Evolutionary conservation across 2,329 filamentous ascomycete genomes (phyloP), one percentile per base, ranked within the genome.

Genomic region (Allantophomopsis lycopodina): DNA sequence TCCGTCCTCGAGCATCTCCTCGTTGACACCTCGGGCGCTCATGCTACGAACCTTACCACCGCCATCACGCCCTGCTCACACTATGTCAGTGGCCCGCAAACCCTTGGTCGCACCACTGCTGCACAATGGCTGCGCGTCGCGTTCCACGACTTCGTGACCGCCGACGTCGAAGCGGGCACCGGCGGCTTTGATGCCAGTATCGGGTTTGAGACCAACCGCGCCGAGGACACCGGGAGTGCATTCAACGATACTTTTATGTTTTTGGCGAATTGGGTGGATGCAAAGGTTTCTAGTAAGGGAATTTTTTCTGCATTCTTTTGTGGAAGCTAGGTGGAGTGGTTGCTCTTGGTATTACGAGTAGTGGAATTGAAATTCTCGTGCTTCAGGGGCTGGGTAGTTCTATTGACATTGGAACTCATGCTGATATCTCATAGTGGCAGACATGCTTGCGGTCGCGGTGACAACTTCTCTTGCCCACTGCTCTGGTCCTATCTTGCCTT

Each of bases 41-140:
- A 36, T 13, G 11, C 14, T 13, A 14, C 34, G 11, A 18, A 12
- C n/a, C 17, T 36, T 13, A 18, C 34, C 5, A 16, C 13, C n/a
- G 34, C n/a, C 4, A 36, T 36, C 34, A 36, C 34, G 17, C 16
- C 34, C 5, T 36, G 34, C 34, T 15, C 34, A 13, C 4, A 36
- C 17, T 18, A 36, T 12, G 34, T 36, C 3, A 14, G 11, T 18
- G 16, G 34, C 34, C n/a, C 17, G 14, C 34, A 15, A 20, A 37
- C 36, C 12, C 17, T 17, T 6, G 74, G 73, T 35, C 68, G 73
- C 36, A 63, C 69, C 31, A 73, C 71, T 35, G 71, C 74, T 5
- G 73, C 18, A 20, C 73, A 77, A 54, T 79, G 73, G 73, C 55
- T 79, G 33, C 65, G 73, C 23, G 66, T 69, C 3, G 72, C 65